Evolutionary conservation across 371 early-diverging fungal species (phyloP).

Genomic region (Fennellomyces sp.): DNA sequence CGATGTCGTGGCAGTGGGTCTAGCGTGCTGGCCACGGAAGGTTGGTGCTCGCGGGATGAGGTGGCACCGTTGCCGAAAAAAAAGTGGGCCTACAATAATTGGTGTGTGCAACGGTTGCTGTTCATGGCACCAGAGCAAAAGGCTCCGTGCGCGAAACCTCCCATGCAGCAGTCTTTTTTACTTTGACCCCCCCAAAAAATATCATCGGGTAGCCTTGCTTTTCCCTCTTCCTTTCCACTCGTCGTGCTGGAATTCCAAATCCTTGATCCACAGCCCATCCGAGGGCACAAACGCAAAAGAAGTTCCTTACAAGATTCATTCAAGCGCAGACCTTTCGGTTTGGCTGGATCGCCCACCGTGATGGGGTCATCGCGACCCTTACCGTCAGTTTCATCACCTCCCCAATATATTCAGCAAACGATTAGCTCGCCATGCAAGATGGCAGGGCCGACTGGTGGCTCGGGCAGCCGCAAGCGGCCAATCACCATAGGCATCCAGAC

Average conservation of each 20-base stretch:
- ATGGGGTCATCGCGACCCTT: neutral
- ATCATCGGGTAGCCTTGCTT: too few species aligned
- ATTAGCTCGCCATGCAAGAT: neutral
- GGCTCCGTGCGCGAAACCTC: too few species aligned
- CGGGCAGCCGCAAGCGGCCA: neutral
- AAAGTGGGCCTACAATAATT: too few species aligned
- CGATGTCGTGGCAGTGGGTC: too few species aligned
- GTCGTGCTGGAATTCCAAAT: neutral
- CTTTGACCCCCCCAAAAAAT: too few species aligned
- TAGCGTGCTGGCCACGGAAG: too few species aligned
- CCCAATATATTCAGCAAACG: neutral
- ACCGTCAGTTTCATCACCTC: neutral
- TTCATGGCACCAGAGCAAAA: too few species aligned
- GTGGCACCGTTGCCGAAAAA: too few species aligned
- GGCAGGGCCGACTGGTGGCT: neutral
- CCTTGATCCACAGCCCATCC: neutral
- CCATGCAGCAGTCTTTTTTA: too few species aligned
- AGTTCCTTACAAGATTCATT: neutral
- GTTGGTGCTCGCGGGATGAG: too few species aligned
- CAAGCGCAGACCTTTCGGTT: neutral
- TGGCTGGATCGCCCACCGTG: constrained; percentile 4
- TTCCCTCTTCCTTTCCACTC: neutral
- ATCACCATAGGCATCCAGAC: neutral
- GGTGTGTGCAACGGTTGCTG: too few species aligned
- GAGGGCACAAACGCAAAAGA: constrained; percentile 3